Evolutionary conservation across 2,329 filamentous ascomycete species (phyloP).

Genomic region (Beauveria sp.): DNA sequence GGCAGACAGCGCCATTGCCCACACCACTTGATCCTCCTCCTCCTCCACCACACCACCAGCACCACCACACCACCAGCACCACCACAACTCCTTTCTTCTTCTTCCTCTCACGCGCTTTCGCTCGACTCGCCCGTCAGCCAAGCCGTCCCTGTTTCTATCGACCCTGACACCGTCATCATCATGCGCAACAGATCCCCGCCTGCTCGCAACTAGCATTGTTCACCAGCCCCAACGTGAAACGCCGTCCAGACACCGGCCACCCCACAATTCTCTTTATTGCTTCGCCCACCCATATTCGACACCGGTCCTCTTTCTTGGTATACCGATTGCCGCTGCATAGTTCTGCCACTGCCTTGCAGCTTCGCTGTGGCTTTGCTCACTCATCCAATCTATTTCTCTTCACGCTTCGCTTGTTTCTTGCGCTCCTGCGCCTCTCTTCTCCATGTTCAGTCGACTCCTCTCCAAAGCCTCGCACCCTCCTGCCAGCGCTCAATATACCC

Average conservation of each 20-base stretch:
- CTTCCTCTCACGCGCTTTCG: neutral
- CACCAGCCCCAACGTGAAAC: constrained; percentile 20
- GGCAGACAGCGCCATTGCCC: neutral
- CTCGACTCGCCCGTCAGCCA: constrained; percentile 7
- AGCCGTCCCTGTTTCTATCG: constrained; percentile 4
- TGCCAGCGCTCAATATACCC: constrained; percentile 11
- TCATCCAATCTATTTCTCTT: neutral
- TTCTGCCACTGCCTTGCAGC: neutral
- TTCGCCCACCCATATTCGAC: neutral
- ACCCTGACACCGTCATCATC: constrained; percentile 14
- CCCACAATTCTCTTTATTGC: constrained; percentile 5
- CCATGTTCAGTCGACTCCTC: constrained; percentile 32
- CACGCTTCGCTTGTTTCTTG: neutral
- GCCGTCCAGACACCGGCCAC: constrained; percentile 13
- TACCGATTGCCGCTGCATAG: neutral
- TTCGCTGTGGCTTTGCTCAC: neutral
- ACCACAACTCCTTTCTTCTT: neutral
- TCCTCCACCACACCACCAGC: neutral
- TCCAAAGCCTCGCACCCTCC: constrained; percentile 19
- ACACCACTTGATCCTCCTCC: neutral
- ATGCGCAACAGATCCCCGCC: constrained; percentile 16
- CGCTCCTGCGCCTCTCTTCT: constrained; percentile 14
- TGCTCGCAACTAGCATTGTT: constrained; percentile 19
- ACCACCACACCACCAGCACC: neutral
- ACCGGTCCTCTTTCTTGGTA: neutral